Evolutionary conservation across 352 stramenopile species (phyloP).

Genomic region (Pythium biforme): DNA sequence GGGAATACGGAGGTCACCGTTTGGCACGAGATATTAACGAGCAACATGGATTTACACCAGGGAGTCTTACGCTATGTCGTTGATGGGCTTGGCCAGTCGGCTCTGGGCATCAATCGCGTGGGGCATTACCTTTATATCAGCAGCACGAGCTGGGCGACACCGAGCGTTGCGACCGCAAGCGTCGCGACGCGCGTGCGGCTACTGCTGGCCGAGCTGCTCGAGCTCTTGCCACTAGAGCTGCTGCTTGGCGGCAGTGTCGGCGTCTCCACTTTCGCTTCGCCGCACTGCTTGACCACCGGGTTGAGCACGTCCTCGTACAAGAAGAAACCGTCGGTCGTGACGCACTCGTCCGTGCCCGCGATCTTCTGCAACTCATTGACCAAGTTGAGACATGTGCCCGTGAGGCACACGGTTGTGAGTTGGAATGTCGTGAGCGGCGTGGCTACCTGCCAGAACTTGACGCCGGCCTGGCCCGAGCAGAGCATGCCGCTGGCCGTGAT

Average conservation of each 20-base stretch:
- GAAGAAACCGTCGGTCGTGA: conserved; percentile 7
- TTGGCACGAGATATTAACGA: neutral
- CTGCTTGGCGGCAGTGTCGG: conserved; percentile 2
- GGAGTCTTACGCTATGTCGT: too few species aligned
- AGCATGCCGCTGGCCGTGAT: conserved; percentile 3
- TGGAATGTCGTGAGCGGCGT: conserved; percentile 4
- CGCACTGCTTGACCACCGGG: conserved; percentile 7
- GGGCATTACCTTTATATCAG: neutral
- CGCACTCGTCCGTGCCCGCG: conserved; percentile 6
- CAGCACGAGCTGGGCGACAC: neutral
- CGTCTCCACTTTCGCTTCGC: conserved; percentile 5
- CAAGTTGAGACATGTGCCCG: conserved; percentile 11
- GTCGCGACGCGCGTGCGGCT: neutral
- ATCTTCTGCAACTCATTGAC: conserved; percentile 11
- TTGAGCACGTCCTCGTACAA: conserved; percentile 11
- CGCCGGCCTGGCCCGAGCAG: conserved; percentile 9
- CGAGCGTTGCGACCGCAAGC: neutral
- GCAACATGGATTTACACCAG: too few species aligned
- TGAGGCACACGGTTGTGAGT: conserved; percentile 12
- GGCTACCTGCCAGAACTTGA: conserved; percentile 13
- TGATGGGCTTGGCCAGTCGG: too few species aligned
- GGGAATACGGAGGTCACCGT: neutral
- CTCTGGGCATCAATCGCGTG: too few species aligned
- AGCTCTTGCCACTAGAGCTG: conserved; percentile 1
- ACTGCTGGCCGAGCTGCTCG: neutral